Evolutionary conservation across 2,329 filamentous ascomycete genomes (phyloP).

Genomic region (Sclerotinia nivalis): DNA sequence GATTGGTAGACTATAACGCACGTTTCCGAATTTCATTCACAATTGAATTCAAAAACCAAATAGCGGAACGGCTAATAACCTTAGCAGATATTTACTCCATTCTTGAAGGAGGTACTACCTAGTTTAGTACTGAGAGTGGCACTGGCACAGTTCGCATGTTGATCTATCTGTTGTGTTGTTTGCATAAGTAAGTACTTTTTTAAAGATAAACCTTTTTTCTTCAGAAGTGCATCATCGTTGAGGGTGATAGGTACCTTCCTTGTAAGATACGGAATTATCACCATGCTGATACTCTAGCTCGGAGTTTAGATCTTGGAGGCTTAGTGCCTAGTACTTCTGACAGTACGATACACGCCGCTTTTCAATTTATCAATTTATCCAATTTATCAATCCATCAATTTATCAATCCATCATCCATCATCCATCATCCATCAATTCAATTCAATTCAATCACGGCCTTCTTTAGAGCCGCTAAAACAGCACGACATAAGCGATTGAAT

Average conservation of each 20-base stretch:
- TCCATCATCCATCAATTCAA: too few species aligned
- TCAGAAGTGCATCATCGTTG: not conserved
- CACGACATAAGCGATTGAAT: too few species aligned
- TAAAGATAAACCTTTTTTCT: not conserved
- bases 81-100: not conserved
- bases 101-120: slow-evolving; percentile 1
- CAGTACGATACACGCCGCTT: too few species aligned
- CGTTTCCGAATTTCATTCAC: not conserved
- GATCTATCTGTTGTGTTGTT: not conserved
- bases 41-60: not conserved
- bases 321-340: not conserved
- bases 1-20: not conserved
- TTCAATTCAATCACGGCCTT: too few species aligned
- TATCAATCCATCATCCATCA: too few species aligned
- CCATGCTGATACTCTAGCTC: not conserved
- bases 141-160: not conserved
- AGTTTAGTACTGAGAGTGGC: not conserved
- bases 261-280: not conserved
- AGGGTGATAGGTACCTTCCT: not conserved
- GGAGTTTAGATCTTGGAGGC: not conserved
- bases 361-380: too few species aligned
- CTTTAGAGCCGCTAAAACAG: too few species aligned
- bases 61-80: slow-evolving; percentile 6
- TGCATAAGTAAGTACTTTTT: not conserved
- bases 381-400: not conserved